These are phyloP conservation scores for Phragmites australis DNA, from an alignment of 176 grass and related monocot species.

Conservation along the genomic window DNA sequence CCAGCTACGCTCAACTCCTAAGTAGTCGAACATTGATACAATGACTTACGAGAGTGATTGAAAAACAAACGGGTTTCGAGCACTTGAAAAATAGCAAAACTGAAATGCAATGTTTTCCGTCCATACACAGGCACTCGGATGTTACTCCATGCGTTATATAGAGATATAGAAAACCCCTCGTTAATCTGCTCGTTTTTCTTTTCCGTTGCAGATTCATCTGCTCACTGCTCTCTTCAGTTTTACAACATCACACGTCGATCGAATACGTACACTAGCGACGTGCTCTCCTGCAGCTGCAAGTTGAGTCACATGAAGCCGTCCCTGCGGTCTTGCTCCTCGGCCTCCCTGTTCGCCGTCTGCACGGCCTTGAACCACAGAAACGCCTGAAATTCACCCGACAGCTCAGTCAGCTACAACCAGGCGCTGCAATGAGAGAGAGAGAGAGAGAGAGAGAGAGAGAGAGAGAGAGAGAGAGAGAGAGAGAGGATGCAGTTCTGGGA, in stretches of 20 bases:
- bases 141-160: neutral
- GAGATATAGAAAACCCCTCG: neutral
- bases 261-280: neutral
- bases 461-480: too few relatives aligned
- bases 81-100: too few relatives aligned
- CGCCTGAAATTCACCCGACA: constrained; percentile 37
- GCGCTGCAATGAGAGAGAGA: neutral
- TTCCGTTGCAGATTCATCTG: neutral
- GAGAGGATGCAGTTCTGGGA: neutral
- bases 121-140: neutral
- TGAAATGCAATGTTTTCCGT: neutral
- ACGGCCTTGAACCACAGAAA: constrained; percentile 93
- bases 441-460: too few relatives aligned
- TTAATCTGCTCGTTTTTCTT: neutral
- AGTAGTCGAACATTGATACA: too few relatives aligned
- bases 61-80: too few relatives aligned
- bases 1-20: too few relatives aligned
- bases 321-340: constrained; percentile 79
- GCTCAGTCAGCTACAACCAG: neutral
- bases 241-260: neutral
- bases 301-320: constrained; percentile 56
- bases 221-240: neutral
- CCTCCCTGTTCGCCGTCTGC: constrained; percentile 74
- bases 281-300: neutral
- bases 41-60: too few relatives aligned